Evolutionary conservation across 169 alveolate species (phyloP).

Genomic region (Plasmodium vinckei): DNA sequence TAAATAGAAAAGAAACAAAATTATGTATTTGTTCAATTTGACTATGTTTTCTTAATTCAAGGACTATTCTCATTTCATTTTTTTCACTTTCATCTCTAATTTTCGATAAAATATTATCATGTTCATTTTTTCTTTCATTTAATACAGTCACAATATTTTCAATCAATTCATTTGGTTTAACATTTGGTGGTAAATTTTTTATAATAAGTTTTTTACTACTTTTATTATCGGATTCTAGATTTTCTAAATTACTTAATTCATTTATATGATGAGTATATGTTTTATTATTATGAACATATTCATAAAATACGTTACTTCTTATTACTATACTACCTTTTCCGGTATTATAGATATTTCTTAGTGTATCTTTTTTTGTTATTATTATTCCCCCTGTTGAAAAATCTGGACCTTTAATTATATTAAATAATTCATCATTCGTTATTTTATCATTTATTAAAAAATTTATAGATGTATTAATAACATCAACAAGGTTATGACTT

Average conservation of each 20-base stretch:
- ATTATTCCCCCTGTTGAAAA: slow-evolving; percentile 90
- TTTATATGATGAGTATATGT: slow-evolving; percentile 22
- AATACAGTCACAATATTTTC: slow-evolving; percentile 28
- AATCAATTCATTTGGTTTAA: slow-evolving; percentile 74
- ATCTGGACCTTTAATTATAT: slow-evolving; percentile 87
- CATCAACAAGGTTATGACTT: slow-evolving; percentile 87
- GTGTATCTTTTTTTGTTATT: slow-evolving; percentile 64
- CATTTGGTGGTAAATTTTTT: slow-evolving; percentile 78
- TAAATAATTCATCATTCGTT: slow-evolving; percentile 77
- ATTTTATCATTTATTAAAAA: slow-evolving; percentile 68
- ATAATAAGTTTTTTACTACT: slow-evolving; percentile 48
- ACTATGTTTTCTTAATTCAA: slow-evolving; percentile 65
- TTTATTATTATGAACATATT: slow-evolving; percentile 30
- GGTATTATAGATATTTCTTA: slow-evolving; percentile 79
- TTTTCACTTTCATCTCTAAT: slow-evolving; percentile 79
- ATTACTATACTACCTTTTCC: slow-evolving; percentile 86
- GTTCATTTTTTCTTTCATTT: slow-evolving; percentile 72
- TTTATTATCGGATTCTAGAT: slow-evolving; percentile 20
- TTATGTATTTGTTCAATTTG: slow-evolving; percentile 70
- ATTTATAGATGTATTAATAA: slow-evolving; percentile 79
- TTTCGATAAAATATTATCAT: slow-evolving; percentile 54
- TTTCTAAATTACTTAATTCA: slow-evolving; percentile 12
- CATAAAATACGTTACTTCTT: slow-evolving; percentile 71
- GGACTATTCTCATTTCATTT: slow-evolving; percentile 77
- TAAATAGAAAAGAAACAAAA: slow-evolving; percentile 38